A percentile compares a stretch with the other conserved stretches of the same genome.
These are phyloP conservation scores for Claviceps humidiphila DNA, from an alignment of 2,329 filamentous ascomycete species.

Conservation along the genomic window DNA sequence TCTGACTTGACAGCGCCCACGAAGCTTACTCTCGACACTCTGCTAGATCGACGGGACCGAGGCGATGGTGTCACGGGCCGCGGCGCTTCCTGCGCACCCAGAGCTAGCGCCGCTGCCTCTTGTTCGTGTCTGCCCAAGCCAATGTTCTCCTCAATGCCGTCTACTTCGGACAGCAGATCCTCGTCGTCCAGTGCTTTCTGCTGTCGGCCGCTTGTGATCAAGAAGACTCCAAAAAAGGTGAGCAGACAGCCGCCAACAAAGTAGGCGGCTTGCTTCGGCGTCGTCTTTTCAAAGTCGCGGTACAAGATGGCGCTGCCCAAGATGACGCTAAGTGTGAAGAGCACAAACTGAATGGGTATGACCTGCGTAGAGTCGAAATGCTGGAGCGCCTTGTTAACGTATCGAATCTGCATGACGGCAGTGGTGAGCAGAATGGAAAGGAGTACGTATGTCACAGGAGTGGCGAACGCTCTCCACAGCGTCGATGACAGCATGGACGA, in stretches of 20 bases:
- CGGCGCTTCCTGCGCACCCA: conserved; percentile 9
- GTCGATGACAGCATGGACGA: conserved; percentile 89
- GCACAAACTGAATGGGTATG: conserved; percentile 93
- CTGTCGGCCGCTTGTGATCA: conserved; percentile 78
- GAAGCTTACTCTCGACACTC: conserved; percentile 32
- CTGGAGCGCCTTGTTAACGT: conserved; percentile 78
- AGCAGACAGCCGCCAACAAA: conserved; percentile 83
- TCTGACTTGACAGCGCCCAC: conserved; percentile 24
- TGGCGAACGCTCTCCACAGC: conserved; percentile 77
- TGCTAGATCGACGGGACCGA: conserved; percentile 35
- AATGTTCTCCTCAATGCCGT: conserved; percentile 51
- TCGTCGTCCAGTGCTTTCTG: conserved; percentile 44
- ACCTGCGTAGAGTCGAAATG: conserved; percentile 95
- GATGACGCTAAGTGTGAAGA: conserved; percentile 93
- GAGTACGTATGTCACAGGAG: conserved; percentile 83
- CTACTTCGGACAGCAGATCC: conserved; percentile 38
- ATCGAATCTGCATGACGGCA: conserved; percentile 92
- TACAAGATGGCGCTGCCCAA: conserved; percentile 87
- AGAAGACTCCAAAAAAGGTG: conserved; percentile 93
- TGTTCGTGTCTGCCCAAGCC: conserved; percentile 40
- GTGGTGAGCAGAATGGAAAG: conserved; percentile 66
- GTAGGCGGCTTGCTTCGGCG: conserved; percentile 58
- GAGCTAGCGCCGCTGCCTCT: conserved; percentile 3
- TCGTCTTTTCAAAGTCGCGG: conserved; percentile 82
- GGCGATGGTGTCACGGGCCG: conserved; percentile 13